A percentile compares a stretch with the other conserved stretches of the same genome.
phyloP scores from a whole-genome alignment of 1,284 basidiomycete genomes.

The Vanrija humicola region DNA sequence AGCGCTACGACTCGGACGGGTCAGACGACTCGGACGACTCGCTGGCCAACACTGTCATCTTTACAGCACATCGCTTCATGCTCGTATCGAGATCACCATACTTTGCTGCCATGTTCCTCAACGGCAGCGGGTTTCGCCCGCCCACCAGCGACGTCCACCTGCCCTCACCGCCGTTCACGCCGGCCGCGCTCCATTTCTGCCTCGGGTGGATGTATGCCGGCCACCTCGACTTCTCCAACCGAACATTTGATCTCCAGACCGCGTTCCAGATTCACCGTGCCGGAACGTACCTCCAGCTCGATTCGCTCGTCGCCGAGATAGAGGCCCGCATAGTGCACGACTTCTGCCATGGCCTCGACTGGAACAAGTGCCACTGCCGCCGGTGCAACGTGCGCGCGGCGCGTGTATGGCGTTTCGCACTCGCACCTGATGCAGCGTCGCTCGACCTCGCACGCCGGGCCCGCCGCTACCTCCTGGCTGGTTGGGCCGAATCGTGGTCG shows the following conservation, averaged over 20 bases:
- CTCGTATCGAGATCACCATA: conserved; percentile 84
- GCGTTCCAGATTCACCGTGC: conserved; percentile 85
- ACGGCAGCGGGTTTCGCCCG: conserved; percentile 33
- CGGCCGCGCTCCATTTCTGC: conserved; percentile 88
- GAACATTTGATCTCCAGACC: conserved; percentile 86
- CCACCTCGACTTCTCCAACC: conserved; percentile 84
- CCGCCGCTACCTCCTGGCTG: conserved; percentile 66
- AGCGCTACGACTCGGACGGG: conserved; percentile 19
- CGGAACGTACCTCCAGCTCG: conserved; percentile 73
- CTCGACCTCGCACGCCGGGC: conserved; percentile 65
- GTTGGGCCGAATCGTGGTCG: conserved; percentile 83
- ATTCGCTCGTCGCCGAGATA: conserved; percentile 70
- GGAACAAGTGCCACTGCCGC: conserved; percentile 74
- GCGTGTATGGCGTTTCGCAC: conserved; percentile 73
- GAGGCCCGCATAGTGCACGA: conserved; percentile 77
- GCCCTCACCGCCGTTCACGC: conserved; percentile 90
- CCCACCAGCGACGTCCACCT: conserved; percentile 61
- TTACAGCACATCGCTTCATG: conserved; percentile 88
- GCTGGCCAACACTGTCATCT: conserved; percentile 60
- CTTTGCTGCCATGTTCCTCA: conserved; percentile 59
- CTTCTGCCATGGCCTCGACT: conserved; percentile 79
- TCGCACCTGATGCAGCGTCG: conserved; percentile 70
- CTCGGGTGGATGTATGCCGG: conserved; percentile 83
- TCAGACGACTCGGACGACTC: conserved; percentile 36
- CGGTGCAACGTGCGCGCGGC: conserved; percentile 73